Base-by-base conservation (phyloP, 1,284 basidiomycete species). In the Baeospora myosura region DNA sequence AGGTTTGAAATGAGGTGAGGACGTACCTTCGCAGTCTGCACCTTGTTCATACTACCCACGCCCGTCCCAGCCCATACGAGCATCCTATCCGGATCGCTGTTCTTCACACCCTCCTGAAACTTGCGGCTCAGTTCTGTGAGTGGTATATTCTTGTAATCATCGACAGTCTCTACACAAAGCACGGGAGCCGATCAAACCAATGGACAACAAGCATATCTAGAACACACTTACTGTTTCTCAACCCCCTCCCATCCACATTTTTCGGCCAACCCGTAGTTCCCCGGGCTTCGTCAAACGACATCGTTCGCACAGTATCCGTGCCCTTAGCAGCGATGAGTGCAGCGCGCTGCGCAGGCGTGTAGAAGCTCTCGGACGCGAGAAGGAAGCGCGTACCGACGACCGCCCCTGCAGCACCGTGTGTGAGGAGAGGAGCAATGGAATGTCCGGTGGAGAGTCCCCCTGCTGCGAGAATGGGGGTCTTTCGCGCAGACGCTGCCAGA, bases 341-440 rank as follows among this genome's bases (percentile, higher is more conserved):
- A 14, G 62, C 59, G 53, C 77, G 77, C 52, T 84, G 78, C 0
- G 55, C 58, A 35, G 72, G 63, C 14, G 66, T 63, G 59, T 85
- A 87, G 22, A 68, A 56, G 50, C 76, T 74, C 62, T 87, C 83
- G 3, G 74, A 71, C 2, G 80, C 74, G 46, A 82, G 63, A 26
- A 86, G 61, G 54, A 88, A 85, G 21, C 85, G 78, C 0, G 85
- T 88, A 43, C 84, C 85, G 10, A 83, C 52, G 23, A 77, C 82
- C 12, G 64, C 78, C 3, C 82, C 84, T 24, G 74, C 65, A 3
- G 75, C 80, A 17, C 84, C 85, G 21, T 84, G 68, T 12, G 73
- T 62, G 40, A 88, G 70, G 36, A 79, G 57, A 3, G 79, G 70
- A 24, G 84, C 84, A 32, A 83, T 55, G 40, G 87, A 81, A 0